Base-by-base conservation (phyloP, 164 flowering plant genomes). In the Umbellularia californica region DNA sequence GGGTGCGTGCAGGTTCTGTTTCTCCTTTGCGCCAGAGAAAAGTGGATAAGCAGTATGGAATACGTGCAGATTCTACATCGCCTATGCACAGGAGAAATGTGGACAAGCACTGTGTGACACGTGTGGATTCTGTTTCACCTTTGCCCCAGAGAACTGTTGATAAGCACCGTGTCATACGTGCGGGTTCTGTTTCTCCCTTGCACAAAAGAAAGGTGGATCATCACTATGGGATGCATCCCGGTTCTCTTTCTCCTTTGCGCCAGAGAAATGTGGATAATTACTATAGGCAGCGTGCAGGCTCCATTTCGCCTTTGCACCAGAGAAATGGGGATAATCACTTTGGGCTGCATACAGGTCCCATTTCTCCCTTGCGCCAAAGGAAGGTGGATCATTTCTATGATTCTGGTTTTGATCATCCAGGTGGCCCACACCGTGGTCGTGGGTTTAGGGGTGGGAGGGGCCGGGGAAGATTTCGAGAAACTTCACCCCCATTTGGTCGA, bases 91-190 rank as follows among this genome's bases (percentile, higher is more conserved):
- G 78, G 58, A 85, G 94, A 77, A 85, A 85, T 55, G 60, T 55
- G 60, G 60, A 55, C n/a, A 55, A 55, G 17, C 60, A 55, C 60
- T 14, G 86, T 85, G 87, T 91, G 86, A 78, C 76, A 79, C 90
- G 86, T 84, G 90, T 92, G 83, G 87, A 88, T 80, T 95, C 97
- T 84, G 83, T 70, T 58, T 92, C 98, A 73, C 97, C 97, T 67
- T 78, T 82, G 73, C 92, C 84, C 60, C 92, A 80, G 62, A 86
- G 95, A 77, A 41, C 11, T 41, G 47, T 41, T 41, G 47, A 41
- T 41, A 41, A 41, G 47, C 47, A 41, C 47, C 47, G 47, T 41
- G 47, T 41, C 47, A 85, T 76, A 79, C 89, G 83, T 84, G 92
- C 92, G 82, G 87, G 88, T 80, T 93, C 97, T 83, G 83, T 68